Conservation (phyloP, 2,329 filamentous ascomycete species). For the Talaromyces sp. region DNA sequence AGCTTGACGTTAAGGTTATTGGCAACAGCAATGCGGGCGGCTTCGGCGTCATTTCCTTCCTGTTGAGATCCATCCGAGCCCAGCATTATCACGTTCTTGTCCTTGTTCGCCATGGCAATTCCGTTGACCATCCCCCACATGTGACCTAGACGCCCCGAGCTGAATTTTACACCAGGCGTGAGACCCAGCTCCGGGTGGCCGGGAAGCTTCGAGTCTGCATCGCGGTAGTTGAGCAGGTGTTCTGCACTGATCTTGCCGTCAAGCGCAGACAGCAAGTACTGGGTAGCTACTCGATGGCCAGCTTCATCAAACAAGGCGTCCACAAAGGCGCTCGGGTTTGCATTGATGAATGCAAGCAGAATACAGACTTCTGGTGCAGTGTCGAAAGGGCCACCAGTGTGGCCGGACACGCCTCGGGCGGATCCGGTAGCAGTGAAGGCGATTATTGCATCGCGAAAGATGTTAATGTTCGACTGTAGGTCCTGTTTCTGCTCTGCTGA, state of each 20-base stretch:
- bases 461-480: constrained; percentile 31
- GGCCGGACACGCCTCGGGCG: constrained; percentile 32
- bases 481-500: constrained; percentile 30
- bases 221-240: constrained; percentile 37
- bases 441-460: constrained; percentile 36
- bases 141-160: constrained; percentile 36
- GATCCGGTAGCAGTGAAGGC: constrained; percentile 35
- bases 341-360: constrained; percentile 31
- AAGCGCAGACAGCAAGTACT: constrained; percentile 33
- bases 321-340: constrained; percentile 26
- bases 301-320: constrained; percentile 35
- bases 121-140: constrained; percentile 37
- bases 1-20: constrained; percentile 34
- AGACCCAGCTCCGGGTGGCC: constrained; percentile 36
- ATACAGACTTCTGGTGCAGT: constrained; percentile 37
- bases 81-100: constrained; percentile 31
- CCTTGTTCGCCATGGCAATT: constrained; percentile 31
- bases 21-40: constrained; percentile 33
- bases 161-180: constrained; percentile 36
- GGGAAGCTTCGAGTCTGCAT: constrained; percentile 35
- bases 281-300: constrained; percentile 36
- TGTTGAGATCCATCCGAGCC: constrained; percentile 39
- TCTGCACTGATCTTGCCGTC: constrained; percentile 32
- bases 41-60: constrained; percentile 38
- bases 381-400: constrained; percentile 37